Evolutionary conservation across 805 yeast species (phyloP), one percentile per base, ranked within the genome.

Genomic region (Yarrowia keelungensis): DNA sequence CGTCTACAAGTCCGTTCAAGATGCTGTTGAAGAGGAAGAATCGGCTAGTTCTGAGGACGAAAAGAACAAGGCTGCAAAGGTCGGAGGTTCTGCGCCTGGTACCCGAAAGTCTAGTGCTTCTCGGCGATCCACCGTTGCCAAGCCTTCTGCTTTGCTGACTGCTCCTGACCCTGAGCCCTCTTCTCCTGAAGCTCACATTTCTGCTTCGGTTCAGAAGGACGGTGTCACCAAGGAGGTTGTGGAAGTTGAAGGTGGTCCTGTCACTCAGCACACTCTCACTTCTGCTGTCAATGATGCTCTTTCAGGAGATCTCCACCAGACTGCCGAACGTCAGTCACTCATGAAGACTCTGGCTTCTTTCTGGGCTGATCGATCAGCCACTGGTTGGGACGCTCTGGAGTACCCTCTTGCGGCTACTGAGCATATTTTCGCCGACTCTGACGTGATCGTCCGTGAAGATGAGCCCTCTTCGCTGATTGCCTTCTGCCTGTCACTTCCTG

Each of bases 291-390:
- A 59, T 10, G 65, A 59, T 16, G 65, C 65, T 45, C 65, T 59
- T 8, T 59, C 65, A 1, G 65, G 65, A 16, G 65, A 59, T 19
- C 42, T 59, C 14, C 65, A 59, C 19, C 65, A 59, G 14, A 47
- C 67, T 11, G 84, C 88, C 8, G 98, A 93, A 74, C 86, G 86
- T 72, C 85, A 88, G 26, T 89, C 97, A 0, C 78, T 95, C 43
- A 85, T 95, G 80, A 91, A 90, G 73, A 87, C 97, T 0, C 80
- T 96, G 69, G 86, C 97, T 0, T 91, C 88, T 73, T 95, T 95
- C 78, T 95, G 98, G 98, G 98, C 98, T 0, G 98, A 95, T 78
- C 81, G 99, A 74, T 91, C 98, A 0, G 95, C 98, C 0, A 89
- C 96, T 1, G 83, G 95, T 22, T 96, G 98, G 98, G 92, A 91